Percentiles rank a stretch among this genome's conserved stretches.
These are phyloP conservation scores for Amanita rimosa DNA, from an alignment of 768 basidiomycete genomes.

Conservation along the genomic window DNA sequence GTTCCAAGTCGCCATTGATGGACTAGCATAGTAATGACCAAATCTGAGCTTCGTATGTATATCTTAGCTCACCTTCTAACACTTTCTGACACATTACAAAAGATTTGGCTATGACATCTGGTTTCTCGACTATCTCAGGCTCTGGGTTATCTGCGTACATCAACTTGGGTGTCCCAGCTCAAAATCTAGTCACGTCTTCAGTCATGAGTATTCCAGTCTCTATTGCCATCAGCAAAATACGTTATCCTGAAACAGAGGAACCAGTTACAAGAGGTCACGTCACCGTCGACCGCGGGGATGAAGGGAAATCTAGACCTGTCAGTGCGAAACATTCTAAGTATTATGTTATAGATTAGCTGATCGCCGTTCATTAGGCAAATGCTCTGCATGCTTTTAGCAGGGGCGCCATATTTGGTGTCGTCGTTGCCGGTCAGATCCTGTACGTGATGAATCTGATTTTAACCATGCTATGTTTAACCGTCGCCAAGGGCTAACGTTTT, in stretches of 20 bases:
- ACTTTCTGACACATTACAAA: conserved; percentile 1
- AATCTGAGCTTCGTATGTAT: conserved; percentile 62
- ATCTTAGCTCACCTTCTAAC: background rate
- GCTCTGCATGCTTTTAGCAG: conserved; percentile 82
- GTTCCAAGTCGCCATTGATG: background rate
- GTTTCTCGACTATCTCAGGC: conserved; percentile 90
- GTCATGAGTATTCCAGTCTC: conserved; percentile 96
- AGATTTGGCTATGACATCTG: conserved; percentile 81
- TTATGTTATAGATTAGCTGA: background rate
- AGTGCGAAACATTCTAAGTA: conserved; percentile 9
- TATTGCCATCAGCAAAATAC: conserved; percentile 85
- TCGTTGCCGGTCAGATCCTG: conserved; percentile 87
- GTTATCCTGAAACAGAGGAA: conserved; percentile 76
- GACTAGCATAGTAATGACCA: conserved; percentile 49
- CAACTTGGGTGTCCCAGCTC: conserved; percentile 60
- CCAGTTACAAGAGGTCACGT: conserved; percentile 79
- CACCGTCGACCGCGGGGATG: conserved; percentile 66
- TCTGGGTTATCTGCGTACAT: conserved; percentile 84
- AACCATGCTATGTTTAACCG: background rate
- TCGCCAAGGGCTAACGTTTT: conserved; percentile 62
- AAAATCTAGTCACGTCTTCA: conserved; percentile 78
- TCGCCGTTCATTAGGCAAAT: conserved; percentile 36
- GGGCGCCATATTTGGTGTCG: conserved; percentile 75
- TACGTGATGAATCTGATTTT: conserved; percentile 19
- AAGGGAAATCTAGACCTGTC: conserved; percentile 42